Base-by-base conservation (phyloP, 1,284 basidiomycete species). In the Ceratobasidium sp. region DNA sequence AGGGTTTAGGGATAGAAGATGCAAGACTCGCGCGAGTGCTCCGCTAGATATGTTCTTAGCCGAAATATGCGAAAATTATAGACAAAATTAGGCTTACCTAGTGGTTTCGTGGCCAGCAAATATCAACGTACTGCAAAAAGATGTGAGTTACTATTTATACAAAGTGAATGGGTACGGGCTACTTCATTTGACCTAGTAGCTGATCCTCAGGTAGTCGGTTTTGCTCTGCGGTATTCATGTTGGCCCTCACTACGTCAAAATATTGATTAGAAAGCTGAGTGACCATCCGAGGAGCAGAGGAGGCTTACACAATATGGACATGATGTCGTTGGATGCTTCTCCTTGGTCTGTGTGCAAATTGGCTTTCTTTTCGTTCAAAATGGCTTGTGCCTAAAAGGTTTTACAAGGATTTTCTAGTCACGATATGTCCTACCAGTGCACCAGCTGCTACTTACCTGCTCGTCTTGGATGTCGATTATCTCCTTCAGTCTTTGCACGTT, bases 131-230 rank as follows among this genome's bases (percentile, higher is more conserved):
- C 57, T 59, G 23, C 28, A 41, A 14, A 44, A 9, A 44, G 23
- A 9, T 13, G 41, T 13, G 41, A 9, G 18, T 59, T 44, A 59
- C 21, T 26, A 9, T 4, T 21, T 1, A 23, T 14, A 14, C 16
- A 7, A 13, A 23, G 11, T 13, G 44, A 21, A 14, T 35, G 5
- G 18, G 35, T 5, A 59, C 9, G n/a, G 16, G 30, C 26, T 57
- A 69, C 64, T 69, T 69, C 21, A 69, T 69, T 43, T 69, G 64
- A 8, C 52, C 64, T 8, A 69, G 41, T 26, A 69, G 21, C 23
- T 69, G 38, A 16, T 69, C 41, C 6, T 69, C 52, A 7, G 50
- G 38, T 26, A 69, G 28, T 9, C 26, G 8, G 14, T 55, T 38
- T 1, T 21, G 7, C 30, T 57, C 52, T 16, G 50, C 21, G 28